These are phyloP conservation scores for Scleroderma bovista DNA, from an alignment of 768 basidiomycete genomes.

Conservation along the genomic window DNA sequence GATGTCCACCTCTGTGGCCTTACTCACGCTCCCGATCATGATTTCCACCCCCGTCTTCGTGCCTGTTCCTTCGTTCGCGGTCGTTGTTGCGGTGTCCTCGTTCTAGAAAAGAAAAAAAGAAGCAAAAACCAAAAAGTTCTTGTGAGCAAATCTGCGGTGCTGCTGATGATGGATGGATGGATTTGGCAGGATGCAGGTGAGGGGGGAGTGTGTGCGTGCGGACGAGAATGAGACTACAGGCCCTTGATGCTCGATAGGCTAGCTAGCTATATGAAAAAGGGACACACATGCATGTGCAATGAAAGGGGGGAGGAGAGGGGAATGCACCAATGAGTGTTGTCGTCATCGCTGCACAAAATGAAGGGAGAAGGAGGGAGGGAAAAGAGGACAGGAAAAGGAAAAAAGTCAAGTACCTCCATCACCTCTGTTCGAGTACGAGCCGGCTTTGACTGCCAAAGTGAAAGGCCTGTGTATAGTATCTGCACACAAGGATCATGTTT, in stretches of 20 bases:
- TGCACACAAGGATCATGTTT: too few species aligned
- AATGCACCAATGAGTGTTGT: neutral
- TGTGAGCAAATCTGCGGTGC: constrained; percentile 46
- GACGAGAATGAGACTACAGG: neutral
- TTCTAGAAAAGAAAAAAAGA: constrained; percentile 44
- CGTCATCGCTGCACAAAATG: constrained; percentile 1
- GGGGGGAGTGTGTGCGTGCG: too few species aligned
- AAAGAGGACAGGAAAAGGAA: constrained; percentile 29
- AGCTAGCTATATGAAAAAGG: constrained; percentile 52
- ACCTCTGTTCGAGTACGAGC: constrained; percentile 27
- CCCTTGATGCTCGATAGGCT: constrained; percentile 31
- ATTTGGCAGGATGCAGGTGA: constrained; percentile 26
- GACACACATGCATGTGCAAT: constrained; percentile 43
- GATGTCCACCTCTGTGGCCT: neutral
- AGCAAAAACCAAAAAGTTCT: constrained; percentile 35
- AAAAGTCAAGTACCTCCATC: constrained; percentile 31
- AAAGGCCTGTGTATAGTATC: too few species aligned
- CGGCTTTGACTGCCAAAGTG: constrained; percentile 24
- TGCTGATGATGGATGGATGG: constrained; percentile 21
- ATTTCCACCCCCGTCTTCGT: constrained; percentile 45
- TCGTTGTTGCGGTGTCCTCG: constrained; percentile 63
- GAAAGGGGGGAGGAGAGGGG: constrained; percentile 19
- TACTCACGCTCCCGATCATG: neutral
- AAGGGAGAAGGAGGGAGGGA: constrained; percentile 39
- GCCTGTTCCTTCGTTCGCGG: constrained; percentile 55